Base-by-base conservation (phyloP, 768 basidiomycete genomes). In the Phallus indusiatus region DNA sequence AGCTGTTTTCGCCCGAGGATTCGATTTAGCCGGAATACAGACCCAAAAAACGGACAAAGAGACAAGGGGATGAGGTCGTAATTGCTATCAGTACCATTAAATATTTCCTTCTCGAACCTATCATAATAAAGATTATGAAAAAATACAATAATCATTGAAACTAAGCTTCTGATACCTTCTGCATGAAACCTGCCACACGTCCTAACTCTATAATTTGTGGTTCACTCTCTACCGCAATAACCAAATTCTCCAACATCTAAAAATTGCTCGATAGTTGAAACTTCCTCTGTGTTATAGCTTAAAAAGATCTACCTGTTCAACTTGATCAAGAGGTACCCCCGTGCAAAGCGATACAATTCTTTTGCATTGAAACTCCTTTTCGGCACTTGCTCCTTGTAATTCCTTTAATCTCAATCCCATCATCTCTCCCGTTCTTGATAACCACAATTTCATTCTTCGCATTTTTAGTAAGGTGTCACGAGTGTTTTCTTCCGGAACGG, bases 311-410 rank as follows among this genome's bases (percentile, higher is more conserved):
- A 94, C 94, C 67, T 85, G 84, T 70, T 96, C 95, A 54, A 98
- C 88, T 70, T 86, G 84, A 66, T 95, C 92, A 49, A 89, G 78
- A 1, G 88, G 82, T 51, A 94, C 85, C 20, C 89, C 88, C 3
- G 91, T 89, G 69, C 91, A 94, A 47, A 94, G 74, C 14, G 92
- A 84, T 22, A 99, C 86, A 61, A 98, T 85, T 73, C 84, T 94
- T 73, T 89, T 86, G 74, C 90, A 95, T 71, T 93, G 86, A 66
- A 88, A 86, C 68, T 94, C 90, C 72, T 88, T 92, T 73, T 93
- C 91, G 17, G 87, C 86, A 65, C 86, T 87, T 33, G 85, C 84
- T 49, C 87, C 90, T 64, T 89, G 83, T 63, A 94, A 70, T 34
- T 77, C 76, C 66, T 80, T 78, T 60, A 96, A 71, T 61, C 90